These are phyloP conservation scores for Forsythia viridissima DNA, from an alignment of 257 asterid species.

Conservation along the genomic window DNA sequence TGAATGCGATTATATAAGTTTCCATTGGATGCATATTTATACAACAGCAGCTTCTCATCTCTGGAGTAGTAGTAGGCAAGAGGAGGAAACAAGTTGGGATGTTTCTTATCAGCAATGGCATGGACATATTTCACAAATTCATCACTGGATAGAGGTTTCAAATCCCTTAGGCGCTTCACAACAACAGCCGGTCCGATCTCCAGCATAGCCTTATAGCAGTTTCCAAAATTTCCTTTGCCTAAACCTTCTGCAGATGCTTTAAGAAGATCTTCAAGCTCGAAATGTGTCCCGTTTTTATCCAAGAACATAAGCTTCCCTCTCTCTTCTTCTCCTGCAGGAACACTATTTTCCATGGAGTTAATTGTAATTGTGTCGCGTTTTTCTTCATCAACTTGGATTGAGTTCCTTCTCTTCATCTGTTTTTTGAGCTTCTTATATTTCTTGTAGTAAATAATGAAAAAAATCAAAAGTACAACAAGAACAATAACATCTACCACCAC, in stretches of 20 bases:
- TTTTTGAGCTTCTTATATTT: slow-evolving; percentile 52
- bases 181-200: slow-evolving; percentile 56
- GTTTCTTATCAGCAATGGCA: slow-evolving; percentile 51
- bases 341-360: slow-evolving; percentile 21
- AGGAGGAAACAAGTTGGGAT: slow-evolving; percentile 66
- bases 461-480: slow-evolving; percentile 40
- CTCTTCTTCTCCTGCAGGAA: slow-evolving; percentile 24
- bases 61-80: slow-evolving; percentile 64
- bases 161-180: slow-evolving; percentile 63
- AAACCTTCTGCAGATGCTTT: slow-evolving; percentile 81
- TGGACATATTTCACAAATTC: slow-evolving; percentile 60
- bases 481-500: slow-evolving; percentile 27
- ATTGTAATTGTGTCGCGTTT: slow-evolving; percentile 32
- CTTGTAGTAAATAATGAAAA: slow-evolving; percentile 52
- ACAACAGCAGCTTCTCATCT: slow-evolving; percentile 64
- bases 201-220: slow-evolving; percentile 66
- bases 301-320: slow-evolving; percentile 57
- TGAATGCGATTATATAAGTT: slow-evolving; percentile 58
- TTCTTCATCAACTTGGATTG: slow-evolving; percentile 7
- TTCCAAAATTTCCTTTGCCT: slow-evolving; percentile 73
- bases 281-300: slow-evolving; percentile 25
- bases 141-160: slow-evolving; percentile 61
- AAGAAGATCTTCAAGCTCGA: slow-evolving; percentile 68
- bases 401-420: slow-evolving; percentile 20
- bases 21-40: slow-evolving; percentile 56